Conservation (phyloP, 2,329 filamentous ascomycete genomes). For the Aspergillus transmontanensis region DNA sequence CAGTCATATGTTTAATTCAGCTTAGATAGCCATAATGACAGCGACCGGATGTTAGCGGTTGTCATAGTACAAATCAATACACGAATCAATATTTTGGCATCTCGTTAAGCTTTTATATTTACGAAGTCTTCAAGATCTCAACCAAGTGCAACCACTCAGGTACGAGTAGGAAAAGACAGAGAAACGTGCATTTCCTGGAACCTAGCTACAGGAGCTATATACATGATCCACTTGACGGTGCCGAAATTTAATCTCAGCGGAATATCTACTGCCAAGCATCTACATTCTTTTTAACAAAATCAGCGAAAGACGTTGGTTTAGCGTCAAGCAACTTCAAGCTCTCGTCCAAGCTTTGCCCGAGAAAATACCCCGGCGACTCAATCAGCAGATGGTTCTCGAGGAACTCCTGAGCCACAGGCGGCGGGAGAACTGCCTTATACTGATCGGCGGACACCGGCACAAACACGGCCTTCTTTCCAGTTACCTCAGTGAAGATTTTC, state of each 20-base stretch:
- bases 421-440: conserved; percentile 30
- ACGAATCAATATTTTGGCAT: neutral
- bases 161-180: neutral
- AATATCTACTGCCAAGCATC: neutral
- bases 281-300: conserved; percentile 1
- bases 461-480: conserved; percentile 40
- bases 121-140: neutral
- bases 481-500: conserved; percentile 41
- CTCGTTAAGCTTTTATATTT: neutral
- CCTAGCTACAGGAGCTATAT: neutral
- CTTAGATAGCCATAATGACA: neutral
- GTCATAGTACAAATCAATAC: neutral
- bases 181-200: neutral
- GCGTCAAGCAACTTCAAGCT: neutral
- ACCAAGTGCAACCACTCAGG: neutral
- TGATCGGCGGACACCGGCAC: conserved; percentile 24
- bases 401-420: conserved; percentile 47
- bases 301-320: neutral
- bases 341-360: conserved; percentile 38
- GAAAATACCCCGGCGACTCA: conserved; percentile 57
- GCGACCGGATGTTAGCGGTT: neutral
- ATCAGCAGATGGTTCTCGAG: conserved; percentile 58
- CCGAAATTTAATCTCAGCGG: neutral
- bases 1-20: neutral
- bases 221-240: neutral